A percentile compares a stretch with the other conserved stretches of the same genome.
phyloP scores from a whole-genome alignment of 1,284 basidiomycete species.

The Ustilago trichophora region DNA sequence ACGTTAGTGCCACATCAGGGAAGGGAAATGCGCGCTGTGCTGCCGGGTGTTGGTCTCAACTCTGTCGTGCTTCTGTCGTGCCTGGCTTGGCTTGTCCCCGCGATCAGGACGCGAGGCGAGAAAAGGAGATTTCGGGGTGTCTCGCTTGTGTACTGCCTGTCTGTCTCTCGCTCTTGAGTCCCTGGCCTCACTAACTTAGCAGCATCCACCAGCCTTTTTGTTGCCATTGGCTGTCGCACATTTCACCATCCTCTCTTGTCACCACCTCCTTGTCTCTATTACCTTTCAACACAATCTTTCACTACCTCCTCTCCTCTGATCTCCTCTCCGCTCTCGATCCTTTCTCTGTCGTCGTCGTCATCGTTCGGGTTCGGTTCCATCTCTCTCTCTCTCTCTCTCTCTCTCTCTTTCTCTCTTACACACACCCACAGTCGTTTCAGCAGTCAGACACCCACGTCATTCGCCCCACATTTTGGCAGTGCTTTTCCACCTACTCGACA shows the following conservation, averaged over 20 bases:
- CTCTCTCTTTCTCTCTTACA: background rate
- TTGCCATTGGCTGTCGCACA: background rate
- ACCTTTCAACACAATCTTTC: background rate
- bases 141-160: constrained; percentile 10
- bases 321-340: no score
- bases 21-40: no score
- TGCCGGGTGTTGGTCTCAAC: constrained; percentile 8
- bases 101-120: constrained; percentile 7
- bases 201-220: no score
- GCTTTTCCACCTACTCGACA: no score
- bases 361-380: no score
- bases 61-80: background rate
- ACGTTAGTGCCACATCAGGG: no score
- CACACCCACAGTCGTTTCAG: background rate
- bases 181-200: no score
- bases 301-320: background rate
- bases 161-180: background rate
- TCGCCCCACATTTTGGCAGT: background rate
- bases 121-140: constrained; percentile 9
- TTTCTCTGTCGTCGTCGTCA: no score
- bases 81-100: background rate
- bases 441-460: background rate
- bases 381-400: background rate
- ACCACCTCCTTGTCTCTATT: no score
- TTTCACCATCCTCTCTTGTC: background rate